Conservation (phyloP, 768 basidiomycete species). For the Boletus reticulatus region DNA sequence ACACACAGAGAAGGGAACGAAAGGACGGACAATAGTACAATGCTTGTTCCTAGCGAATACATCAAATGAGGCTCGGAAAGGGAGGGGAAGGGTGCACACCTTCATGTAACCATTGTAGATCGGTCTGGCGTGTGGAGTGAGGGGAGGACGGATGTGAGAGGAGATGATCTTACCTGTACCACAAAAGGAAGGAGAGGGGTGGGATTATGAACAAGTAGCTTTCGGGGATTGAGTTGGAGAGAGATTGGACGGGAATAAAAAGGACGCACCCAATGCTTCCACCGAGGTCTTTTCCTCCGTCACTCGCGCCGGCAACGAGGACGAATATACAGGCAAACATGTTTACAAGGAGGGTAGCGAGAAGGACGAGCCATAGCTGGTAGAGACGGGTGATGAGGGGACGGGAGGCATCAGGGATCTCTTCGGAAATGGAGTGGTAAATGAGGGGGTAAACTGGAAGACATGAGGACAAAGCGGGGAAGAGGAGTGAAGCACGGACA, state of each 20-base stretch:
- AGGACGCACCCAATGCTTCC: slow-evolving; percentile 71
- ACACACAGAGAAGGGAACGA: slow-evolving; percentile 2
- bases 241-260: slow-evolving; percentile 19
- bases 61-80: slow-evolving; percentile 26
- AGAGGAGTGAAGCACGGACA: slow-evolving; percentile 49
- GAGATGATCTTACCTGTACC: slow-evolving; percentile 75
- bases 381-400: slow-evolving; percentile 83
- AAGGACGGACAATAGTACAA: slow-evolving; percentile 81
- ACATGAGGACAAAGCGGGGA: slow-evolving; percentile 17
- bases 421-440: slow-evolving; percentile 88
- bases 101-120: slow-evolving; percentile 99
- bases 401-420: slow-evolving; percentile 81
- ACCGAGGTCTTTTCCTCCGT: slow-evolving; percentile 79
- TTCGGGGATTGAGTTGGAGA: slow-evolving; percentile 8
- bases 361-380: slow-evolving; percentile 91
- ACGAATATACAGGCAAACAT: slow-evolving; percentile 88
- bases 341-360: slow-evolving; percentile 81
- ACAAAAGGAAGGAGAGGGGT: slow-evolving; percentile 80
- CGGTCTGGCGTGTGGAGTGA: slow-evolving; percentile 49
- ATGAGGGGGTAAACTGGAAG: slow-evolving; percentile 85
- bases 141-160: slow-evolving; percentile 6
- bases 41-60: slow-evolving; percentile 73
- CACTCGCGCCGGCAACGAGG: slow-evolving; percentile 69
- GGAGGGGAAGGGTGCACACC: slow-evolving; percentile 42
- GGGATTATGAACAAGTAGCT: slow-evolving; percentile 83